phyloP scores from a whole-genome alignment of 2,329 filamentous ascomycete genomes.

The Fragosphaeria purpurea region DNA sequence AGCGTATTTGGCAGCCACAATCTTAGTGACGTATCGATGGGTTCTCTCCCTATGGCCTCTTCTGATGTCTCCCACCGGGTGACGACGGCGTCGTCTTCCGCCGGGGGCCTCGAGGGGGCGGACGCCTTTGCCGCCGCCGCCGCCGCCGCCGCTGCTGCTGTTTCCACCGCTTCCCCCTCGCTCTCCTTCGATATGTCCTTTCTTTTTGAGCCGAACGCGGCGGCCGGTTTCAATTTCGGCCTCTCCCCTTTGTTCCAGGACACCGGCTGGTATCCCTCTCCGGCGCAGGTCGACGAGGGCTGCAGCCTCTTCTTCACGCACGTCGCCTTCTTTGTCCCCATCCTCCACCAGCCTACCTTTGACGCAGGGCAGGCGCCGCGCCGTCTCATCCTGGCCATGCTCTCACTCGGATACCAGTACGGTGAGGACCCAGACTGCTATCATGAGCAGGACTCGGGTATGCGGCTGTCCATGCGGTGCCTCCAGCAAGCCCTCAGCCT shows the following conservation, averaged over 20 bases:
- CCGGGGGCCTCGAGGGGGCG: too few species aligned
- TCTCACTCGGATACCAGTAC: conserved; percentile 28
- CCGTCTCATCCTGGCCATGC: conserved; percentile 24
- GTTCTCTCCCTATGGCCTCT: too few species aligned
- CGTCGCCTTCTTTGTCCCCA: conserved; percentile 27
- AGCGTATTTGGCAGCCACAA: too few species aligned
- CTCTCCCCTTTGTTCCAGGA: conserved; percentile 14
- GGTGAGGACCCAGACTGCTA: conserved; percentile 25
- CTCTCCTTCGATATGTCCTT: neutral
- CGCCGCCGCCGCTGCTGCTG: too few species aligned
- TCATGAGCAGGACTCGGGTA: conserved; percentile 17
- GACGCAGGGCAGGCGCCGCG: conserved; percentile 16
- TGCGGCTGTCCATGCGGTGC: conserved; percentile 21
- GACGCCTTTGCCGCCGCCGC: too few species aligned
- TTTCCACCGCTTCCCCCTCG: neutral
- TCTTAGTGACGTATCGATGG: too few species aligned
- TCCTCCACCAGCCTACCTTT: conserved; percentile 27
- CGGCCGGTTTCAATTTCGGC: conserved; percentile 1
- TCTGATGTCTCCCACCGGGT: too few species aligned
- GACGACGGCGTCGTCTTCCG: too few species aligned
- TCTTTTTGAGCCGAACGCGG: neutral
- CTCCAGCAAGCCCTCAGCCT: conserved; percentile 22
- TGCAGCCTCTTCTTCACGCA: conserved; percentile 26
- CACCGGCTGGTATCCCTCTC: conserved; percentile 21
- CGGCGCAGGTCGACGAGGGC: conserved; percentile 21